Conservation (phyloP, 495 filamentous ascomycete species). For the Penicillium subrubescens region DNA sequence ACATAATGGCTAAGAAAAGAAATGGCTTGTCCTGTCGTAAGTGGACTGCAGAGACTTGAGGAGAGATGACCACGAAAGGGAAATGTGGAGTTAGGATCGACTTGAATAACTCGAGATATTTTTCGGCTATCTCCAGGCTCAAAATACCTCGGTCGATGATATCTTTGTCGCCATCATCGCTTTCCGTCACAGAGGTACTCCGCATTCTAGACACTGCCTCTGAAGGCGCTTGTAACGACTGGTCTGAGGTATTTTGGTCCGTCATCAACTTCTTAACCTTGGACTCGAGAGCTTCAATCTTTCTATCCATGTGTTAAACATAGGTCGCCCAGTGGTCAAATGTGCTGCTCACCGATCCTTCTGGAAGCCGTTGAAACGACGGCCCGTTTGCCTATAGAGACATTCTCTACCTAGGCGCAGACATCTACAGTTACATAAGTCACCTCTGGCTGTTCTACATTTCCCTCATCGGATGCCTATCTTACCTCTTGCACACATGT, state of each 20-base stretch:
- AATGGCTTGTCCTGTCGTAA: slow-evolving; percentile 33
- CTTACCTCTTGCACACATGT: slow-evolving; percentile 21
- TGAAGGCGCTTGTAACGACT: background rate
- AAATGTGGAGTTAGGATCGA: slow-evolving; percentile 28
- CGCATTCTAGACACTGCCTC: background rate
- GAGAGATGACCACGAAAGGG: slow-evolving; percentile 37
- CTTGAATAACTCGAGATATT: slow-evolving; percentile 24
- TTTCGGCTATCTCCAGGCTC: slow-evolving; percentile 24
- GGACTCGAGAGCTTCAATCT: slow-evolving; percentile 29
- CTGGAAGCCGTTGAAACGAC: slow-evolving; percentile 28
- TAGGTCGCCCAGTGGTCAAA: too few relatives aligned
- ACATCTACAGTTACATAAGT: slow-evolving; percentile 14
- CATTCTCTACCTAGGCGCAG: slow-evolving; percentile 27
- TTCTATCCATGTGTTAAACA: slow-evolving; percentile 5
- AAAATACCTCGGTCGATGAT: slow-evolving; percentile 19
- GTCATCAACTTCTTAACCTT: slow-evolving; percentile 19
- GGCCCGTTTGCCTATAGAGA: slow-evolving; percentile 23
- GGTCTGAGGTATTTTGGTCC: background rate
- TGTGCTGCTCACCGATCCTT: slow-evolving; percentile 23
- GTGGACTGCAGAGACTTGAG: slow-evolving; percentile 12
- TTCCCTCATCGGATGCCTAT: background rate
- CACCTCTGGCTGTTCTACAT: background rate
- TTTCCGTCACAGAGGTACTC: background rate
- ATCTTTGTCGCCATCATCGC: slow-evolving; percentile 31
- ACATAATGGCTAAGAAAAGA: slow-evolving; percentile 37